phyloP scores from a whole-genome alignment of 768 basidiomycete species.

The Phallus indusiatus region DNA sequence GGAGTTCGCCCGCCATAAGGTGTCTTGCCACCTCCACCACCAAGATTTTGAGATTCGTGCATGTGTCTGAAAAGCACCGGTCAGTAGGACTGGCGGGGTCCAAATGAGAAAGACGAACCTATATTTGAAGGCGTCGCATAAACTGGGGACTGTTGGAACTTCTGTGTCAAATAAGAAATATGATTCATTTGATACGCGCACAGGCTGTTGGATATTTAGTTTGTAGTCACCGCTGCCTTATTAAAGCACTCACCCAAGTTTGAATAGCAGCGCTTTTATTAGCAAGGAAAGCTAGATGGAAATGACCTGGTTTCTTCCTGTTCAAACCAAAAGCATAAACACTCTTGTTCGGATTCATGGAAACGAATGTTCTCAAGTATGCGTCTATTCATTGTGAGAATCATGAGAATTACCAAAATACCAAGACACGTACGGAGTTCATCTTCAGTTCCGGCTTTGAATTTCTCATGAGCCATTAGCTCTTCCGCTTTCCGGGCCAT shows the following conservation, averaged over 20 bases:
- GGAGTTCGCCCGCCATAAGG: slow-evolving; percentile 76
- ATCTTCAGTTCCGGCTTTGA: slow-evolving; percentile 78
- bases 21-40: slow-evolving; percentile 50
- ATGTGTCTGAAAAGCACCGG: slow-evolving; percentile 44
- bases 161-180: slow-evolving; percentile 88
- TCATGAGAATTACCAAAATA: neutral
- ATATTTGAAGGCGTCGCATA: slow-evolving; percentile 93
- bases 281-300: slow-evolving; percentile 86
- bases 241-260: slow-evolving; percentile 63
- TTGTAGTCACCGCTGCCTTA: neutral
- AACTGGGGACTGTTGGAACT: slow-evolving; percentile 82
- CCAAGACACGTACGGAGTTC: slow-evolving; percentile 68
- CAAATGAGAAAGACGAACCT: slow-evolving; percentile 28
- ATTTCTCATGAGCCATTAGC: slow-evolving; percentile 91
- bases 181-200: slow-evolving; percentile 79
- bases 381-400: slow-evolving; percentile 43
- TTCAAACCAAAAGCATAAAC: slow-evolving; percentile 95
- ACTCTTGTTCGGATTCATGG: slow-evolving; percentile 88
- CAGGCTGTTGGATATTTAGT: slow-evolving; percentile 39
- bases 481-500: slow-evolving; percentile 92
- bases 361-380: slow-evolving; percentile 81
- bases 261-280: slow-evolving; percentile 86
- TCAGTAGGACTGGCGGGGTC: neutral
- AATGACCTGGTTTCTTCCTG: slow-evolving; percentile 83
- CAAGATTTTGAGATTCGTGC: slow-evolving; percentile 65